These are phyloP conservation scores for Astrephomene gubernaculifera DNA, from an alignment of 139 green algal species.

Conservation along the genomic window DNA sequence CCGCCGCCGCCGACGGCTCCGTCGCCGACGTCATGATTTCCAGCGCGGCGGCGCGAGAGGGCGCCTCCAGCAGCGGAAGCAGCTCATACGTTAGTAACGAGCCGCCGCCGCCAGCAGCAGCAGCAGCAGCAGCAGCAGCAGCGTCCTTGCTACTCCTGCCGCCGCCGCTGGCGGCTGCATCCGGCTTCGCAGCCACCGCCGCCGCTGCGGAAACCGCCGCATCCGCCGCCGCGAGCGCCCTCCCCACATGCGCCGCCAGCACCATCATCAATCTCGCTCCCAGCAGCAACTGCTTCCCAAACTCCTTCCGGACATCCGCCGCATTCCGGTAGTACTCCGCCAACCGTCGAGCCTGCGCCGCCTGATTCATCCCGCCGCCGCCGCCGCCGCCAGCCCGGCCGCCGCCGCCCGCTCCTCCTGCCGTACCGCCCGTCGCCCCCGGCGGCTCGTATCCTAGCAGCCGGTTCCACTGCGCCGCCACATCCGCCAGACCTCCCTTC, in stretches of 20 bases:
- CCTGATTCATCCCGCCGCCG: background rate
- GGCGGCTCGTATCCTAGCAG: background rate
- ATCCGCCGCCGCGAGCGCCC: background rate
- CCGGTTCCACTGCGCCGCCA: background rate
- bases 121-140: background rate
- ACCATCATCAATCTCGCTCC: background rate
- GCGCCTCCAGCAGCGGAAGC: constrained; percentile 21
- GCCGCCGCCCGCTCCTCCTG: too few species aligned
- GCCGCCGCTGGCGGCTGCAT: background rate
- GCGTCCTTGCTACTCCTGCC: too few species aligned
- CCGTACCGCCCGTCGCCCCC: background rate
- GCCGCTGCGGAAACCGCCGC: background rate
- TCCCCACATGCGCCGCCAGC: constrained; percentile 18
- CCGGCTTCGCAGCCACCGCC: background rate
- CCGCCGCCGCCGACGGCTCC: background rate
- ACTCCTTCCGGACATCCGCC: background rate
- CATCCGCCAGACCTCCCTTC: background rate
- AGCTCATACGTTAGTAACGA: constrained; percentile 2
- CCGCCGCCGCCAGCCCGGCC: background rate
- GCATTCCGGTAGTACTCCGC: background rate
- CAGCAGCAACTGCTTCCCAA: constrained; percentile 21
- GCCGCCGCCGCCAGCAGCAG: background rate
- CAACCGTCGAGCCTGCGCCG: background rate
- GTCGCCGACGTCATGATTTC: background rate
- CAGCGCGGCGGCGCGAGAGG: background rate